phyloP scores from a whole-genome alignment of 306 rosid genomes.

The Glycine tomentella region DNA sequence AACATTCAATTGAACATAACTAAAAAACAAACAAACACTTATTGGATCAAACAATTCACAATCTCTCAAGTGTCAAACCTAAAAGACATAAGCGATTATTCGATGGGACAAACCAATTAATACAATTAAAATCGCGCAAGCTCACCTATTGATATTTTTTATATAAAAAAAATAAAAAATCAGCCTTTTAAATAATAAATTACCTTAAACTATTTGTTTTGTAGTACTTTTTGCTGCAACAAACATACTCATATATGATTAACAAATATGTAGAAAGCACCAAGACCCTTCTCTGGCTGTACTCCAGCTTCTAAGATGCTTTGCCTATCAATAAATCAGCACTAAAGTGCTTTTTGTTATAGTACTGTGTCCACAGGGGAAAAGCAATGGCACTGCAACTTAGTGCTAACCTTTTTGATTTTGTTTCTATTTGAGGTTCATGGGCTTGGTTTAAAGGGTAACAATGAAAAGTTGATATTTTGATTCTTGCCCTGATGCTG shows the following conservation, averaged over 20 bases:
- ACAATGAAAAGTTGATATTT: slow-evolving; percentile 7
- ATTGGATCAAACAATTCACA: background rate
- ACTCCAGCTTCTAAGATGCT: slow-evolving; percentile 55
- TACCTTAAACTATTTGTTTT: background rate
- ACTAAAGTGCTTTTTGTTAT: slow-evolving; percentile 45
- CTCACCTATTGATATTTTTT: background rate
- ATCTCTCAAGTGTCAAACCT: background rate
- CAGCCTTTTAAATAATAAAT: background rate
- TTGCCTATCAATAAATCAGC: slow-evolving; percentile 46
- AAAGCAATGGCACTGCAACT: slow-evolving; percentile 43
- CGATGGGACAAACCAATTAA: background rate
- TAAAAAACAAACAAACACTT: too few species aligned
- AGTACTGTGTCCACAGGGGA: slow-evolving; percentile 13
- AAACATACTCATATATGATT: slow-evolving; percentile 14
- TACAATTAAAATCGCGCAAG: background rate
- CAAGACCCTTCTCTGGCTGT: slow-evolving; percentile 40
- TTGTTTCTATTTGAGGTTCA: slow-evolving; percentile 43
- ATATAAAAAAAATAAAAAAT: too few species aligned
- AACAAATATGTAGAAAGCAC: slow-evolving; percentile 41
- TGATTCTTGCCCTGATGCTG: slow-evolving; percentile 21
- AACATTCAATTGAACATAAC: too few species aligned
- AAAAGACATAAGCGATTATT: background rate
- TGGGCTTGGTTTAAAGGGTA: slow-evolving; percentile 19
- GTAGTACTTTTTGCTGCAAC: slow-evolving; percentile 25
- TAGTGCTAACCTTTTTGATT: slow-evolving; percentile 44